These are phyloP conservation scores for Vitis riparia DNA, from an alignment of 164 flowering plant species.

Conservation along the genomic window DNA sequence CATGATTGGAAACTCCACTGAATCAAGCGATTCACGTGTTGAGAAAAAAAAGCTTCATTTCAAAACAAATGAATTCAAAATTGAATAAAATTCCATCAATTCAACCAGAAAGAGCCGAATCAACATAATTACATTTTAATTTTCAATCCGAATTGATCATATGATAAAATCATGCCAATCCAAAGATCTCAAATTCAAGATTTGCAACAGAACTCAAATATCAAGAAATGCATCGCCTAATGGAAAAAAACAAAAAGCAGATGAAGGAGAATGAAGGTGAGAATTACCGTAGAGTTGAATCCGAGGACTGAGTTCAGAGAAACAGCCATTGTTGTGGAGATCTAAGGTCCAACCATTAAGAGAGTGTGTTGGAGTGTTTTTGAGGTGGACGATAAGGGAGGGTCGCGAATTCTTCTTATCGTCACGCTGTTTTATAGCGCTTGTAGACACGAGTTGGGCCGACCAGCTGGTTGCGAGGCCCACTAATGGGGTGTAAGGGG, in stretches of 20 bases:
- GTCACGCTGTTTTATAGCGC: no score
- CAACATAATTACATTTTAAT: no score
- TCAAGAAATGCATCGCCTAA: background rate
- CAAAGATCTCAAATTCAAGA: background rate
- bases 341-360: constrained; percentile 22
- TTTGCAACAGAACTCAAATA: background rate
- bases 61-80: no score
- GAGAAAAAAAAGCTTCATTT: no score
- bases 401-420: background rate
- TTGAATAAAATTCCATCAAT: no score
- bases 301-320: constrained; percentile 38
- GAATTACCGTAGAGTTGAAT: constrained; percentile 38
- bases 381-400: constrained; percentile 5
- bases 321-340: constrained; percentile 33
- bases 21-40: no score
- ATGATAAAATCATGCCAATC: background rate
- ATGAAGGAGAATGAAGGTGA: background rate
- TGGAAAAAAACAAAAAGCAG: background rate
- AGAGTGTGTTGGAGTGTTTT: background rate
- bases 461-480: no score
- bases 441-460: no score
- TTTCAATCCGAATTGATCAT: background rate
- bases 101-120: no score
- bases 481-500: no score
- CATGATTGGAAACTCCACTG: no score